Evolutionary conservation across 2,329 filamentous ascomycete genomes (phyloP).

Genomic region (Curvularia eragrostidis): DNA sequence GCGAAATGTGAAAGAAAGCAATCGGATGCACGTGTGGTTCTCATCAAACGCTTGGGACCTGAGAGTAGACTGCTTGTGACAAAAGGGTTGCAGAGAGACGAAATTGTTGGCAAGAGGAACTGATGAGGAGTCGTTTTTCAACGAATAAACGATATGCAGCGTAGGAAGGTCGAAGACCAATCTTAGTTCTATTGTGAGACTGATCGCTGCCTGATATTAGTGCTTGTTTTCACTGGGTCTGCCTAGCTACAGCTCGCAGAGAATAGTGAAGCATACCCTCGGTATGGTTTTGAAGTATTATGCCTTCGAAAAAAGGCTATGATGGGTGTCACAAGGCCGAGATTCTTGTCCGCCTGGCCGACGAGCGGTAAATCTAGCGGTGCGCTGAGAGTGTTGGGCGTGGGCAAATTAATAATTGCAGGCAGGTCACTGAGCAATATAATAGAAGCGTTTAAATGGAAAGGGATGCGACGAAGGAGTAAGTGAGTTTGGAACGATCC

Average conservation of each 20-base stretch:
- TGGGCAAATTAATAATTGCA: not conserved
- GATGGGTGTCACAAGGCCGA: slow-evolving; percentile 7
- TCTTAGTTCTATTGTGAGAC: slow-evolving; percentile 1
- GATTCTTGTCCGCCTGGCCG: slow-evolving; percentile 9
- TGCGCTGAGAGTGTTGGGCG: slow-evolving; percentile 7
- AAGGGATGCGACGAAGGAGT: not conserved
- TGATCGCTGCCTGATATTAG: slow-evolving; percentile 17
- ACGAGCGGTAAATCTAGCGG: slow-evolving; percentile 20
- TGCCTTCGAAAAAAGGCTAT: slow-evolving; percentile 12
- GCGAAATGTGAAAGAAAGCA: not conserved
- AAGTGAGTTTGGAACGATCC: not conserved
- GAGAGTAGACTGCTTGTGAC: not conserved
- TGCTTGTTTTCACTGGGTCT: slow-evolving; percentile 2
- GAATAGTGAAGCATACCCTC: slow-evolving; percentile 8
- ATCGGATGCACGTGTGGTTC: not conserved
- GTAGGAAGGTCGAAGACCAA: not conserved
- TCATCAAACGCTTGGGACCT: not conserved
- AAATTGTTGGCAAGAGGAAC: not conserved
- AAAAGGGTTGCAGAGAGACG: not conserved
- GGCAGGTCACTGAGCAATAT: not conserved
- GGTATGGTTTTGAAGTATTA: slow-evolving; percentile 9
- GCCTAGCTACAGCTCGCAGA: slow-evolving; percentile 6
- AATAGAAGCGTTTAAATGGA: not conserved
- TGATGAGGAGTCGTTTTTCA: not conserved
- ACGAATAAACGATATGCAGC: not conserved